phyloP scores from a whole-genome alignment of 108 stramenopile species.

The Tribonema minus region DNA sequence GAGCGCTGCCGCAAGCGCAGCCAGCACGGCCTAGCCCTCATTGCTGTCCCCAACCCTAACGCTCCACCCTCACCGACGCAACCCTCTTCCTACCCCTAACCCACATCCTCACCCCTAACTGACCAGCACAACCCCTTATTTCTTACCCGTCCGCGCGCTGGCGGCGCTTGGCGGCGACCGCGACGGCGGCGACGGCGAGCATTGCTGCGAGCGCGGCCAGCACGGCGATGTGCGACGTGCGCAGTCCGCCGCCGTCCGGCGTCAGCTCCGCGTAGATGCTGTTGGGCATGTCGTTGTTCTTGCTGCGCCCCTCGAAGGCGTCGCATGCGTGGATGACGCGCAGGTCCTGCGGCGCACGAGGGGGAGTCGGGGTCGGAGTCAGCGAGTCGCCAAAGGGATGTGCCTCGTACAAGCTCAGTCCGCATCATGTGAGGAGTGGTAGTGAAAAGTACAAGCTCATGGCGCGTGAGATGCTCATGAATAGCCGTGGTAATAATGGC shows the following conservation, averaged over 20 bases:
- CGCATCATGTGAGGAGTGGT: not conserved
- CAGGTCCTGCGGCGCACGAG: not conserved
- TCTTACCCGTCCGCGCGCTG: not conserved
- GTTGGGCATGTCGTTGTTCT: constrained; percentile 17
- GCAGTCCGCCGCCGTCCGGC: not conserved
- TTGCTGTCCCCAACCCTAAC: too few relatives aligned
- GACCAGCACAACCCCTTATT: too few relatives aligned
- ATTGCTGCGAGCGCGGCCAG: not conserved
- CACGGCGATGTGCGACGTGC: not conserved
- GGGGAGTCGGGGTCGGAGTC: not conserved
- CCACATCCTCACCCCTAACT: too few relatives aligned
- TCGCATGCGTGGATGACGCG: constrained; percentile 21
- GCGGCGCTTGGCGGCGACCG: not conserved
- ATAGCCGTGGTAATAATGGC: not conserved
- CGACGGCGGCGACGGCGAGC: not conserved
- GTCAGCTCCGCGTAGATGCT: constrained; percentile 3
- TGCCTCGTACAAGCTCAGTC: not conserved
- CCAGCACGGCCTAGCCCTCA: too few relatives aligned
- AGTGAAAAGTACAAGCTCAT: not conserved
- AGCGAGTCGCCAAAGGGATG: not conserved
- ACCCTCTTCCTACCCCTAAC: too few relatives aligned
- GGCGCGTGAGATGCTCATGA: not conserved
- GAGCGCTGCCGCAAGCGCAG: too few relatives aligned
- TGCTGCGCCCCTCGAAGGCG: constrained; percentile 4
- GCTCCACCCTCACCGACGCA: too few relatives aligned